These are phyloP conservation scores for Rhipidocladum racemiflorum DNA, from an alignment of 176 grass and related monocot species.

Conservation along the genomic window DNA sequence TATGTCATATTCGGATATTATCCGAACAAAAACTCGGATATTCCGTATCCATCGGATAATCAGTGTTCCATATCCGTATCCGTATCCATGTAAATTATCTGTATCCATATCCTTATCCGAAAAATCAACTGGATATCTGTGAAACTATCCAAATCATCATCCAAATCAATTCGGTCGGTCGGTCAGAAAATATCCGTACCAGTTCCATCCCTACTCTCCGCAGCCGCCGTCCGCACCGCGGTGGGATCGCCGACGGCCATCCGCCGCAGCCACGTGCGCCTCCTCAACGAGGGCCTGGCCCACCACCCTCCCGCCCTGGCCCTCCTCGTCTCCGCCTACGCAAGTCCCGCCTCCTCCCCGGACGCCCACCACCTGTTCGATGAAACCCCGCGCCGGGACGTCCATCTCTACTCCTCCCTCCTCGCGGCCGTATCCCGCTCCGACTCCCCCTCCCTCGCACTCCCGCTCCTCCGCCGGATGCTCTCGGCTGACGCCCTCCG, in stretches of 20 bases:
- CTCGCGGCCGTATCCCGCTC: conserved; percentile 65
- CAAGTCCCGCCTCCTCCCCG: conserved; percentile 43
- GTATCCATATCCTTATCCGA: no score
- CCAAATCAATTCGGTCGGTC: no score
- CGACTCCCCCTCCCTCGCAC: conserved; percentile 7
- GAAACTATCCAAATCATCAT: no score
- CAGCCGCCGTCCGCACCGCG: conserved; percentile 33
- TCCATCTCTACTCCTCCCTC: conserved; percentile 66
- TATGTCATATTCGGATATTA: no score
- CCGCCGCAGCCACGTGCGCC: conserved; percentile 42
- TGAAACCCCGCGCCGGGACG: conserved; percentile 40
- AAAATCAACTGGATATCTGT: no score
- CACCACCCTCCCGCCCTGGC: conserved; percentile 1
- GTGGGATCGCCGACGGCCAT: conserved; percentile 16
- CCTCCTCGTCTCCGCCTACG: conserved; percentile 58
- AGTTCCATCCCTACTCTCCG: no score
- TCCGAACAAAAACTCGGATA: no score
- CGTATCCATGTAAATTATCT: no score
- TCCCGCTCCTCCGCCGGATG: conserved; percentile 57
- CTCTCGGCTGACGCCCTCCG: conserved; percentile 44
- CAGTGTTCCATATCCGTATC: no score
- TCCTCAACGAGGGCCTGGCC: conserved; percentile 53
- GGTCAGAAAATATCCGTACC: no score
- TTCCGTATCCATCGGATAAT: no score
- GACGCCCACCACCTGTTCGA: conserved; percentile 56